Evolutionary conservation across 108 stramenopile genomes (phyloP).

Genomic region (Cyclotella baltica): DNA sequence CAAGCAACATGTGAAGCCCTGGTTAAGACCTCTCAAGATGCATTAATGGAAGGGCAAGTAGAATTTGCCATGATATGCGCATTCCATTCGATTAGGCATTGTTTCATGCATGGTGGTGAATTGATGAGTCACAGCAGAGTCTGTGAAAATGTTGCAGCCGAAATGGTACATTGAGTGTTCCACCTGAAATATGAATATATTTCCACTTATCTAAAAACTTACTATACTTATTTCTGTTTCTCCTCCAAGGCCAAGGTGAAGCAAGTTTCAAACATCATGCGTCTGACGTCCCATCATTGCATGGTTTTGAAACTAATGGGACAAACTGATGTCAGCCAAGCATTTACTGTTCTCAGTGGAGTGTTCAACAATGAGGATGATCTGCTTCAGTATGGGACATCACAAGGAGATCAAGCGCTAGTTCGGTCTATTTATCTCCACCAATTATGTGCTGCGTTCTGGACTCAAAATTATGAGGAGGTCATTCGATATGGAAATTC

Average conservation of each 20-base stretch:
- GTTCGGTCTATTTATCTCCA: conserved; percentile 13
- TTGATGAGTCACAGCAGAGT: not conserved
- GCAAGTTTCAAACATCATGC: not conserved
- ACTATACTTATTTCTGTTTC: not conserved
- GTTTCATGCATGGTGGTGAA: not conserved
- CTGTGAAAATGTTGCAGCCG: not conserved
- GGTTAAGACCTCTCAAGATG: not conserved
- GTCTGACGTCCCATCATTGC: not conserved
- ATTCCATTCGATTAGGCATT: conserved; percentile 5
- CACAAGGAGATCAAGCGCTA: not conserved
- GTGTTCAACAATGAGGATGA: conserved; percentile 7
- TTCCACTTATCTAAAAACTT: too few species aligned
- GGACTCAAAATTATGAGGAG: not conserved
- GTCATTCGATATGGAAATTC: too few species aligned
- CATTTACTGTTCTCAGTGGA: not conserved
- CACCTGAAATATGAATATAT: too few species aligned
- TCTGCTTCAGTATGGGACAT: not conserved
- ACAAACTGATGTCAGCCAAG: not conserved
- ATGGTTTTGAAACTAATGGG: conserved; percentile 10
- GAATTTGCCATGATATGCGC: conserved; percentile 7
- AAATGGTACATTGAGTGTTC: not conserved
- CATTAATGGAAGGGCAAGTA: conserved; percentile 8
- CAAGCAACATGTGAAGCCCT: conserved; percentile 10
- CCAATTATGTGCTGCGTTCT: not conserved
- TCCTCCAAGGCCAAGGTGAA: not conserved